Evolutionary conservation across 108 stramenopile species (phyloP), one percentile per base, ranked within the genome.

Genomic region (Seminavis robusta): DNA sequence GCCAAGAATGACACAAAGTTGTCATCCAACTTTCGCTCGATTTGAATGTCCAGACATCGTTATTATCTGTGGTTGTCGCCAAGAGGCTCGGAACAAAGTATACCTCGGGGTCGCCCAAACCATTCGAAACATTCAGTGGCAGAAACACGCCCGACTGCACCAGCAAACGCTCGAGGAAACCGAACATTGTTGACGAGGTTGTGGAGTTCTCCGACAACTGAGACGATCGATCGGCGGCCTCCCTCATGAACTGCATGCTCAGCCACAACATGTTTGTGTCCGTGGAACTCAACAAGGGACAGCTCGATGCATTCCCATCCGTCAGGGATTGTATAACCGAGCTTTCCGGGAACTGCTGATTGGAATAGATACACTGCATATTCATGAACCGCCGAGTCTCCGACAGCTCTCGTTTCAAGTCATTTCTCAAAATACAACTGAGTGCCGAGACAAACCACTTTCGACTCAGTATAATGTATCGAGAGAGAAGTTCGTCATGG

Each of bases 381-480:
- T 68, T 70, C 73, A 71, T 66, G 39, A 75, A 71, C 0, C 51
- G 43, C 33, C 74, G 16, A 30, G 73, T 57, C n/a, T 80, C 73
- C 1, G 24, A 39, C 25, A 80, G 39, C 53, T 80, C 73, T 32
- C 69, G 56, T 34, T 80, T 59, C 49, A 80, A 52, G 46, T 75
- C 70, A n/a, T 74, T 74, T 25, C 70, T 38, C 2, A 92, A 56
- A 55, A 92, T 80, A 42, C 84, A 83, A 7, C 74, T 80, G 45
- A 88, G 67, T 2, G 82, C 86, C 31, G 83, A 73, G 31, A 86
- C 81, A 3, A 92, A 63, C 90, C 90, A 92, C 38, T 78, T 69
- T 3, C 81, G 90, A 33, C 67, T 77, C 28, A 92, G 55, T 36
- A 90, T 71, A 21, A 86, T 59, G 39, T 73, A 86, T 15, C 80